Percentiles rank a stretch among this genome's conserved stretches.
Conservation (phyloP, 495 filamentous ascomycete genomes). For the Mycothermus thermophilus region DNA sequence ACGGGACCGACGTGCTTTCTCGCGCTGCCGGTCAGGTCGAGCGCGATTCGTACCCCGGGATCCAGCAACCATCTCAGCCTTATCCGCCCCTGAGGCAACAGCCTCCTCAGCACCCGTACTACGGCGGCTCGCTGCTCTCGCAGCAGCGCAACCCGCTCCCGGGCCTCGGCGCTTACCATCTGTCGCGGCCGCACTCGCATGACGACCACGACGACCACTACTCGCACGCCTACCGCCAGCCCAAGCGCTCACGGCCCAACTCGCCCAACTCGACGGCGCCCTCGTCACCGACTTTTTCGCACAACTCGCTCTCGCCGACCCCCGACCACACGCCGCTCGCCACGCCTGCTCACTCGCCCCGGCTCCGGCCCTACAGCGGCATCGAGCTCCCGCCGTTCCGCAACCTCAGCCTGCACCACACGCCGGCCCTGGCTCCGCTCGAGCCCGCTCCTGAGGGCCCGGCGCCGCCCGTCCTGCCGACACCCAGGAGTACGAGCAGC, state of each 20-base stretch:
- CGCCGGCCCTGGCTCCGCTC: slow-evolving; percentile 85
- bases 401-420: slow-evolving; percentile 70
- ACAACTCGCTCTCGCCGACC: slow-evolving; percentile 89
- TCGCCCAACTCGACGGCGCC: slow-evolving; percentile 92
- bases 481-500: slow-evolving; percentile 33
- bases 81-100: slow-evolving; percentile 31
- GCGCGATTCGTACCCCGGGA: slow-evolving; percentile 46
- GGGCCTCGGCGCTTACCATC: slow-evolving; percentile 74
- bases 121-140: slow-evolving; percentile 36
- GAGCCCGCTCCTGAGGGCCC: slow-evolving; percentile 54
- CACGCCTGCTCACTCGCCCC: slow-evolving; percentile 89
- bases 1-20: slow-evolving; percentile 64
- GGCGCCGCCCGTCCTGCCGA: slow-evolving; percentile 21
- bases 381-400: slow-evolving; percentile 76
- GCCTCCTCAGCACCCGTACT: slow-evolving; percentile 32
- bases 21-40: slow-evolving; percentile 80
- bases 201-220: slow-evolving; percentile 68
- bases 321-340: slow-evolving; percentile 94
- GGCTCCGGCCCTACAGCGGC: slow-evolving; percentile 59
- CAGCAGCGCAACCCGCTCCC: slow-evolving; percentile 49
- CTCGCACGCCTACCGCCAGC: slow-evolving; percentile 45
- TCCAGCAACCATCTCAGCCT: no score
- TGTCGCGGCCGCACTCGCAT: slow-evolving; percentile 84
- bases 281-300: slow-evolving; percentile 94
- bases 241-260: slow-evolving; percentile 79